Percentiles rank a stretch among this genome's conserved stretches.
Evolutionary conservation across 2,329 filamentous ascomycete genomes (phyloP).

Genomic region (Colletotrichum costaricense): DNA sequence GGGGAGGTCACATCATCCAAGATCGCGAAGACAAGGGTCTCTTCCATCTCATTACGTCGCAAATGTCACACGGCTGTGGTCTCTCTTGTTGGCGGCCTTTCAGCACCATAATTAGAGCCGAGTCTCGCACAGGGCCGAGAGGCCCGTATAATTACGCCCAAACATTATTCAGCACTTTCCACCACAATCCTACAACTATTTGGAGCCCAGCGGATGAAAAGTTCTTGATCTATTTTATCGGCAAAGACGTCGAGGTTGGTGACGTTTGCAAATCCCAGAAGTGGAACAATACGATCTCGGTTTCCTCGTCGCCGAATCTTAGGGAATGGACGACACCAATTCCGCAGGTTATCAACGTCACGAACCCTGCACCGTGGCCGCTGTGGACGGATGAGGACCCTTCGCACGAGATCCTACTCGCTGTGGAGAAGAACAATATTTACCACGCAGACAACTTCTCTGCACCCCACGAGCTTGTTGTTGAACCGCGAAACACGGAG

Average conservation of each 20-base stretch:
- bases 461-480: conserved; percentile 45
- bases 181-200: conserved; percentile 57
- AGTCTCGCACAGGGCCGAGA: conserved; percentile 53
- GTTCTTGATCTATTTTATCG: conserved; percentile 59
- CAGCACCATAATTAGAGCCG: conserved; percentile 57
- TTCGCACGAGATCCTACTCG: conserved; percentile 45
- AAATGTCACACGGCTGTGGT: conserved; percentile 58
- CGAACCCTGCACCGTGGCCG: conserved; percentile 55
- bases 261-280: conserved; percentile 29
- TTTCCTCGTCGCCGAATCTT: conserved; percentile 32
- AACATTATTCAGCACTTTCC: conserved; percentile 53
- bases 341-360: conserved; percentile 41
- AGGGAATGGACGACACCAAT: conserved; percentile 19
- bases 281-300: conserved; percentile 41
- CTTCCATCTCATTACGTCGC: conserved; percentile 58
- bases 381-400: conserved; percentile 44
- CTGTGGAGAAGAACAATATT: conserved; percentile 49
- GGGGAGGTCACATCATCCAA: conserved; percentile 59
- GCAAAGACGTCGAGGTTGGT: conserved; percentile 42
- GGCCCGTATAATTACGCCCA: conserved; percentile 57
- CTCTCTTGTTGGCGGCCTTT: conserved; percentile 59
- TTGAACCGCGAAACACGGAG: conserved; percentile 29
- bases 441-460: conserved; percentile 43
- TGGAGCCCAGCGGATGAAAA: conserved; percentile 55
- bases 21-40: conserved; percentile 50